Conservation (phyloP, 371 early-diverging fungal genomes). For the Phascolomyces articulosus region DNA sequence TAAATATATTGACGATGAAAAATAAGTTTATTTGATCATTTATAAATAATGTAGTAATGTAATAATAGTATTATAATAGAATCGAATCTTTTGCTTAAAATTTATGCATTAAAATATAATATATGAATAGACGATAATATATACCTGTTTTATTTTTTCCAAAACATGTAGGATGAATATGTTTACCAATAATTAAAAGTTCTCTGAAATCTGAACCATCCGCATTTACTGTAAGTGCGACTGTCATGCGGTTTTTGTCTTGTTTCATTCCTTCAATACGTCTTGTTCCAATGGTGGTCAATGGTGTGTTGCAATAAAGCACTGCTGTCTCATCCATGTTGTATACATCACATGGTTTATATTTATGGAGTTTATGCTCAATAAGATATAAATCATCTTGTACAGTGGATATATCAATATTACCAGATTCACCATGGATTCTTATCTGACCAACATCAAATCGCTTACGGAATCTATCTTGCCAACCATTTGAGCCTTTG, state of each 20-base stretch:
- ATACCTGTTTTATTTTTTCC: not conserved
- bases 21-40: no score
- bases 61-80: no score
- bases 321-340: constrained; percentile 1
- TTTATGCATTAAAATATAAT: no score
- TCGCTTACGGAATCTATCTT: not conserved
- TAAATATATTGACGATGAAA: no score
- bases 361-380: not conserved
- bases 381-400: not conserved
- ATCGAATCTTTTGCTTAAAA: no score
- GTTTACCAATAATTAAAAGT: not conserved
- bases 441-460: not conserved
- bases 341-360: not conserved
- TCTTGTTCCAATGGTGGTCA: not conserved
- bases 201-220: not conserved
- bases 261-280: not conserved
- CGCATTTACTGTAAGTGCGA: constrained; percentile 8
- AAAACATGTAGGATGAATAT: not conserved
- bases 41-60: no score
- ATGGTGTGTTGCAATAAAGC: constrained; percentile 1
- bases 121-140: no score
- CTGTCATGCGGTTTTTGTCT: constrained; percentile 1
- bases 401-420: not conserved
- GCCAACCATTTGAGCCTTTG: not conserved
- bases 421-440: not conserved